Evolutionary conservation across 345 rosid genomes (phyloP).

Genomic region (Jatropha curcas): DNA sequence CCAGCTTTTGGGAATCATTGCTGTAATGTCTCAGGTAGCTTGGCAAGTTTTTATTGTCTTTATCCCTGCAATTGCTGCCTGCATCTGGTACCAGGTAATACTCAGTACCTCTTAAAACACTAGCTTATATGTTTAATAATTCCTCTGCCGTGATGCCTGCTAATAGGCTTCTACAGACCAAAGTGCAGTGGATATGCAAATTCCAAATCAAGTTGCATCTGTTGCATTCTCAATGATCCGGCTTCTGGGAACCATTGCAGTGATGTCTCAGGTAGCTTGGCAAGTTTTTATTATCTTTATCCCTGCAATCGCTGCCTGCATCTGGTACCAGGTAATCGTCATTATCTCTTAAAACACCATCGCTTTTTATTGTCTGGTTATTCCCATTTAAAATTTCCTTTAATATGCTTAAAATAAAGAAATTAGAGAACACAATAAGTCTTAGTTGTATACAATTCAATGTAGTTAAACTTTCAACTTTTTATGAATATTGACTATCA

Average conservation of each 20-base stretch:
- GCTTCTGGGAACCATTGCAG: conserved; percentile 64
- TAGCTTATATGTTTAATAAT: background rate
- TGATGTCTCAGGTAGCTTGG: conserved; percentile 87
- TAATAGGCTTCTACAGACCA: conserved; percentile 60
- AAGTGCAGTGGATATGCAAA: conserved; percentile 53
- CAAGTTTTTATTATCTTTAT: conserved; percentile 69
- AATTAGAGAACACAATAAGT: background rate
- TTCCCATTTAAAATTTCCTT: background rate
- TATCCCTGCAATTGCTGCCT: conserved; percentile 54
- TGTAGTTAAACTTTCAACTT: background rate
- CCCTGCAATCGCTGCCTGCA: conserved; percentile 57
- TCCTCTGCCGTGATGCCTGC: background rate
- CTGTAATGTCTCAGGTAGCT: conserved; percentile 74
- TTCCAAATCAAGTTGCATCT: conserved; percentile 47
- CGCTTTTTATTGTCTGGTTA: background rate
- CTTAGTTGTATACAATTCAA: background rate
- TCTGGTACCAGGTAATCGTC: conserved; percentile 76
- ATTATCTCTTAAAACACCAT: background rate
- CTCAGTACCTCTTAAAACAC: background rate
- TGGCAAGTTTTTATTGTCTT: conserved; percentile 73
- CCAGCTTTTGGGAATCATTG: conserved; percentile 62
- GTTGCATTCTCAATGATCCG: conserved; percentile 54
- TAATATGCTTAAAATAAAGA: background rate
- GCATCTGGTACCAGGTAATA: conserved; percentile 76
- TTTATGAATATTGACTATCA: too few species aligned